These are phyloP conservation scores for Tephrocybe sp. DNA, from an alignment of 768 basidiomycete species.

Conservation along the genomic window DNA sequence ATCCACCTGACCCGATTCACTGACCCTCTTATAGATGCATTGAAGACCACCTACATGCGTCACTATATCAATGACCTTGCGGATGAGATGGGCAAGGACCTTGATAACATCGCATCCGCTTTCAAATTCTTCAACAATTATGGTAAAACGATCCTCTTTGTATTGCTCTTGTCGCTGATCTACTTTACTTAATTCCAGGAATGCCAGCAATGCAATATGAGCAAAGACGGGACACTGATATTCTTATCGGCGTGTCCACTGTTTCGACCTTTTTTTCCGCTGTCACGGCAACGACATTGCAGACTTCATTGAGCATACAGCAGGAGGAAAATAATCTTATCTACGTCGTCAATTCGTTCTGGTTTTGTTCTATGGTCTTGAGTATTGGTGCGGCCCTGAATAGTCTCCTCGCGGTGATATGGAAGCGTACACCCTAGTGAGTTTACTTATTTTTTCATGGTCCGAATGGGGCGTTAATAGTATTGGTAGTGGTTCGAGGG, in stretches of 20 bases:
- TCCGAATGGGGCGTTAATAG: too few relatives aligned
- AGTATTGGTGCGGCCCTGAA: constrained; percentile 27
- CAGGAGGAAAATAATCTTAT: background rate
- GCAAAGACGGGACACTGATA: constrained; percentile 15
- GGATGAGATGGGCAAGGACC: constrained; percentile 12
- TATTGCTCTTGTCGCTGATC: background rate
- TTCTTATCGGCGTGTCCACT: constrained; percentile 17
- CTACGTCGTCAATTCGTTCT: constrained; percentile 21
- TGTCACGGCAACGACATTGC: constrained; percentile 25
- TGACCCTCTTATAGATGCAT: background rate
- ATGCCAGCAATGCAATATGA: constrained; percentile 23
- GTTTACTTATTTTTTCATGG: too few relatives aligned
- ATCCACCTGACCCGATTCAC: too few relatives aligned
- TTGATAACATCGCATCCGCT: constrained; percentile 8
- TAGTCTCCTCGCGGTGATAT: constrained; percentile 21
- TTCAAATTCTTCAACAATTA: constrained; percentile 18
- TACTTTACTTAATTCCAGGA: constrained; percentile 7
- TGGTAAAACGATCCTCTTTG: too few relatives aligned
- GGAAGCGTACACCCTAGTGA: constrained; percentile 25
- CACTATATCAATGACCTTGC: constrained; percentile 17
- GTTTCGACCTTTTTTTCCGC: constrained; percentile 30
- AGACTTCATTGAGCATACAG: constrained; percentile 13
- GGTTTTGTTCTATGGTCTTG: constrained; percentile 24
- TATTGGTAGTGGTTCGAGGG: constrained; percentile 19
- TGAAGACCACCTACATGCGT: constrained; percentile 9